Conservation (phyloP, 2,329 filamentous ascomycete species). For the Fusarium denticulatum region DNA sequence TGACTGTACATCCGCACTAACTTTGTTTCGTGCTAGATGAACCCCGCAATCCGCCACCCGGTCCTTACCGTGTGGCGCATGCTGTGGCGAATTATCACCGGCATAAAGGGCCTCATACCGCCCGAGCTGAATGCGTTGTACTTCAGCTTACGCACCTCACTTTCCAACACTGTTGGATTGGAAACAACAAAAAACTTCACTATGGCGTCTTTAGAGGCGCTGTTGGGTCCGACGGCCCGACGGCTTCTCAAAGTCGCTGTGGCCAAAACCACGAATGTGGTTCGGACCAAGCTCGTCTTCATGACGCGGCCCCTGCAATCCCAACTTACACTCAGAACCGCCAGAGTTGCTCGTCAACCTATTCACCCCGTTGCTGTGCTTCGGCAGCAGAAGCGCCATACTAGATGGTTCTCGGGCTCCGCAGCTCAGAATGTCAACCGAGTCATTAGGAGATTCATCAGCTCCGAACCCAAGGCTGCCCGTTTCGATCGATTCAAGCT, state of each 20-base stretch:
- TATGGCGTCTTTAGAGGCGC: conserved; percentile 67
- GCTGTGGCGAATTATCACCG: conserved; percentile 43
- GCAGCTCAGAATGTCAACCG: conserved; percentile 56
- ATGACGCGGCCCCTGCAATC: conserved; percentile 57
- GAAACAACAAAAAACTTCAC: conserved; percentile 45
- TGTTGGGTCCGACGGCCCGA: conserved; percentile 66
- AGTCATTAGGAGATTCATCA: conserved; percentile 62
- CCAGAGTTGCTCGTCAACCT: conserved; percentile 57
- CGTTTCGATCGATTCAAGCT: conserved; percentile 61
- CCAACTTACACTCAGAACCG: conserved; percentile 55
- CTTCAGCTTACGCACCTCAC: conserved; percentile 34
- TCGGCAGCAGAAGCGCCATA: conserved; percentile 57
- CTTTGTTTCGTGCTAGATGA: conserved; percentile 13
- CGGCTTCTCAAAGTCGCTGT: conserved; percentile 64
- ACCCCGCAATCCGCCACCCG: conserved; percentile 39
- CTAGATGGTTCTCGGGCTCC: conserved; percentile 60
- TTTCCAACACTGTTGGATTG: conserved; percentile 32
- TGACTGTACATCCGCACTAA: conserved; percentile 43
- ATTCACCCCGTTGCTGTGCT: conserved; percentile 64
- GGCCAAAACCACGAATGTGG: conserved; percentile 60
- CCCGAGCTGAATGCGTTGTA: conserved; percentile 12
- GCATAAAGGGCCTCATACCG: conserved; percentile 40
- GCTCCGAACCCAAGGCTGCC: conserved; percentile 49
- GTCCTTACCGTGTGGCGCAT: conserved; percentile 48
- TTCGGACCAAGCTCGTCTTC: conserved; percentile 60